These are phyloP conservation scores for Dovyalis caffra DNA, from an alignment of 345 rosid genomes.

Conservation along the genomic window DNA sequence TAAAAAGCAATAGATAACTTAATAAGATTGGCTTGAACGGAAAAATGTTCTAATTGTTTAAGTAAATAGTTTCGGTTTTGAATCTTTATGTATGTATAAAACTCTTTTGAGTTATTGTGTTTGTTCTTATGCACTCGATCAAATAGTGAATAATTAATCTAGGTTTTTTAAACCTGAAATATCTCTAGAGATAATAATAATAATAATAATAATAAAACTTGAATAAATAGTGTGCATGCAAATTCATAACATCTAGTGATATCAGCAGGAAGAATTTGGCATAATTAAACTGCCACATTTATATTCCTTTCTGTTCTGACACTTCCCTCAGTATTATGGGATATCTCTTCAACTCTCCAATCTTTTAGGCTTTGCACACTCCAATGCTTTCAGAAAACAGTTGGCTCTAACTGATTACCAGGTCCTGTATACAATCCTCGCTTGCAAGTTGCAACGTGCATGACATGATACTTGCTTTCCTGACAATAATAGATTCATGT, in stretches of 20 bases:
- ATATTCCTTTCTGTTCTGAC: neutral
- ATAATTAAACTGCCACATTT: neutral
- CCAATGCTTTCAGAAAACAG: neutral
- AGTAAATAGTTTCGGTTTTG: too few species aligned
- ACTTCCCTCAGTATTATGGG: neutral
- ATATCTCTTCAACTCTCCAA: neutral
- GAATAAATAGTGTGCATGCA: neutral
- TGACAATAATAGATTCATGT: constrained; percentile 5
- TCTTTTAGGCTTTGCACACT: neutral
- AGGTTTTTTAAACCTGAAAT: too few species aligned
- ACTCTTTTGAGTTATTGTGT: too few species aligned
- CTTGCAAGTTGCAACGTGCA: neutral
- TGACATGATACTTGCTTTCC: neutral
- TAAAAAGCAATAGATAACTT: too few species aligned
- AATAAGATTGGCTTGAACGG: too few species aligned
- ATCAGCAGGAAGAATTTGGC: neutral
- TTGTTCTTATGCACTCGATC: too few species aligned
- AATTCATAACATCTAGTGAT: neutral
- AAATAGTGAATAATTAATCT: too few species aligned
- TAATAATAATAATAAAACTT: too few species aligned
- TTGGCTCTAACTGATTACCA: neutral
- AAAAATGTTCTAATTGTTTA: too few species aligned
- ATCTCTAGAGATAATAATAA: too few species aligned
- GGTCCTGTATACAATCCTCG: neutral
- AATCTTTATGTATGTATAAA: too few species aligned